A percentile compares a stretch with the other conserved stretches of the same genome.
Conservation (phyloP, 257 asterid genomes). For the Avicennia marina region DNA sequence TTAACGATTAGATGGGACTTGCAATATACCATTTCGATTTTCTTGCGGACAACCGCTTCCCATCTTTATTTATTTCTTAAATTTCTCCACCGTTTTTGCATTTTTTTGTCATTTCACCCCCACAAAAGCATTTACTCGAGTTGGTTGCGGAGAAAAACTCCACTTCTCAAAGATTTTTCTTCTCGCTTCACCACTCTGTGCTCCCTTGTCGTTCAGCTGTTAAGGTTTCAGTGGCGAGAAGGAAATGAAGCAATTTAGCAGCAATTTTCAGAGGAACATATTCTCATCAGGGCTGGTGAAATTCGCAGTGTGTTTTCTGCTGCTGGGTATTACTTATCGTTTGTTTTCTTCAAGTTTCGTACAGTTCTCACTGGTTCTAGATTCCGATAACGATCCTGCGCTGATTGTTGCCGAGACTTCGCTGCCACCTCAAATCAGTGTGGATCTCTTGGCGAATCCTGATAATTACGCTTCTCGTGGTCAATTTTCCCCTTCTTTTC, state of each 20-base stretch:
- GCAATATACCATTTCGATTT: neutral
- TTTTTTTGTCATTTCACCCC: neutral
- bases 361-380: slow-evolving; percentile 32
- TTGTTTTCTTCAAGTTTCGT: slow-evolving; percentile 44
- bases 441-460: too few relatives aligned
- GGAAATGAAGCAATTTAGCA: slow-evolving; percentile 41
- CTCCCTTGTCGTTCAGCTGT: too few relatives aligned
- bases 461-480: too few relatives aligned
- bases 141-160: too few relatives aligned
- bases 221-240: neutral
- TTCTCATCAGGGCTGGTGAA: slow-evolving; percentile 38
- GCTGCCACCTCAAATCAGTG: too few relatives aligned
- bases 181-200: too few relatives aligned
- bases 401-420: neutral
- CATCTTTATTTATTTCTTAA: slow-evolving; percentile 9
- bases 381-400: slow-evolving; percentile 16
- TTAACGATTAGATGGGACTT: too few relatives aligned
- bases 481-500: too few relatives aligned
- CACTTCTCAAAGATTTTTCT: too few relatives aligned
- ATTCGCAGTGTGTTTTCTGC: slow-evolving; percentile 44
- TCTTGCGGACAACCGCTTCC: slow-evolving; percentile 1
- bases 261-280: slow-evolving; percentile 20
- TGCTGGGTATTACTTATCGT: slow-evolving; percentile 53
- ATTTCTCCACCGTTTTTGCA: neutral
- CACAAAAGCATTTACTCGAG: too few relatives aligned